A percentile compares a stretch with the other conserved stretches of the same genome.
These are phyloP conservation scores for Suillus subalutaceus DNA, from an alignment of 768 basidiomycete genomes.

Conservation along the genomic window DNA sequence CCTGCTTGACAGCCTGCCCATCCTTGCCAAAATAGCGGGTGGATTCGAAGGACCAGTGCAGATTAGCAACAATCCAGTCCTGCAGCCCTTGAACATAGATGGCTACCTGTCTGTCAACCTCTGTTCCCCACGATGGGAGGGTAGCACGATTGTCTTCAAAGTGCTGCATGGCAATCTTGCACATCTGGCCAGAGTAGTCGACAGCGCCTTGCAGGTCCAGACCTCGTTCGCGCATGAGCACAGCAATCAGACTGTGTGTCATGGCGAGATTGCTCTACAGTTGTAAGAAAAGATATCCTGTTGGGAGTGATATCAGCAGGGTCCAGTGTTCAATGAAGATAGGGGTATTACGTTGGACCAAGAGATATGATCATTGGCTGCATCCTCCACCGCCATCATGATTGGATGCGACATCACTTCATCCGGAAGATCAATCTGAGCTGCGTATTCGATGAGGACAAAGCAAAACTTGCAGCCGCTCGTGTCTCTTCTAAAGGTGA, in stretches of 20 bases:
- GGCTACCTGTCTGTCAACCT: neutral
- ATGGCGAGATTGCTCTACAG: neutral
- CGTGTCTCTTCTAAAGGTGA: conserved; percentile 49
- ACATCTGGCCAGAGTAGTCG: neutral
- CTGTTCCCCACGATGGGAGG: neutral
- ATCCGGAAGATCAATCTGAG: conserved; percentile 52
- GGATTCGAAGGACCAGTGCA: conserved; percentile 58
- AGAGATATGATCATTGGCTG: conserved; percentile 52
- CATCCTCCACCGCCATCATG: conserved; percentile 46
- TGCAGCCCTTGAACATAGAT: neutral
- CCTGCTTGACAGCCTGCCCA: conserved; percentile 37
- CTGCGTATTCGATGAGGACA: neutral
- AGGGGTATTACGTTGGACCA: conserved; percentile 44
- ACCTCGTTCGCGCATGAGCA: neutral
- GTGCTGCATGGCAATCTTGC: neutral
- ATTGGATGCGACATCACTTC: conserved; percentile 53
- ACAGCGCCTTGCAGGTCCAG: neutral
- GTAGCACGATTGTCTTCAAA: neutral
- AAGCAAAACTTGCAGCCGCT: neutral
- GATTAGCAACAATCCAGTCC: neutral
- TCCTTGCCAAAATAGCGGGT: conserved; percentile 66
- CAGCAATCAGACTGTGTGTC: neutral
- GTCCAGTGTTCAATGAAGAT: conserved; percentile 2
- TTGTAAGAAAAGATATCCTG: neutral
- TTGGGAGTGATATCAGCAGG: conserved; percentile 3